Percentiles rank a stretch among this genome's conserved stretches.
Conservation (phyloP, 2,329 filamentous ascomycete species). For the Claviceps citrina region DNA sequence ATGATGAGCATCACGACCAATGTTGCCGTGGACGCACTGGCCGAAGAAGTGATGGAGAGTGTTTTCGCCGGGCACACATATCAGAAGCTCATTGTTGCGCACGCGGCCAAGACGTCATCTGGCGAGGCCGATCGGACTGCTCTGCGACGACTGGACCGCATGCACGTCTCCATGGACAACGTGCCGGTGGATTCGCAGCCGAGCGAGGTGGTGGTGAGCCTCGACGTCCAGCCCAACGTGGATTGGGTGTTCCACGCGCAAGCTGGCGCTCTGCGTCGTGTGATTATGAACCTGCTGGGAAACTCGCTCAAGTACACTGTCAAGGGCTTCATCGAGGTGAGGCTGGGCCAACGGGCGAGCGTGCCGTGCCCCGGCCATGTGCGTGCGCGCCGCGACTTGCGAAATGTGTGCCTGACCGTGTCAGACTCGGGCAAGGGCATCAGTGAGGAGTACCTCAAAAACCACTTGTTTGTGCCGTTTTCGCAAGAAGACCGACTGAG, state of each 20-base stretch:
- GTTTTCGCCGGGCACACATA: constrained; percentile 31
- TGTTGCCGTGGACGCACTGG: constrained; percentile 23
- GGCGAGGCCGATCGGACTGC: constrained; percentile 4
- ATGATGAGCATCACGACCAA: constrained; percentile 9
- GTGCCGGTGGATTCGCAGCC: constrained; percentile 7
- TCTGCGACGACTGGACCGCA: constrained; percentile 14
- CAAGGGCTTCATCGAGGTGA: constrained; percentile 14
- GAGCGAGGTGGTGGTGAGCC: constrained; percentile 14
- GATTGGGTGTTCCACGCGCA: constrained; percentile 43
- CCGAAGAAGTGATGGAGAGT: constrained; percentile 32
- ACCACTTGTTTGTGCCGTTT: constrained; percentile 47
- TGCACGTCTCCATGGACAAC: constrained; percentile 26
- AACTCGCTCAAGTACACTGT: constrained; percentile 48
- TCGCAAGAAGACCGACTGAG: constrained; percentile 46
- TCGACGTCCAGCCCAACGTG: constrained; percentile 30
- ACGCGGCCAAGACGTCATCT: constrained; percentile 1
- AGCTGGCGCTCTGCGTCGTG: constrained; percentile 33
- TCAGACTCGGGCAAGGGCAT: constrained; percentile 53
- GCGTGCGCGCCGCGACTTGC: constrained; percentile 3
- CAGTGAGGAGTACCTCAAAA: constrained; percentile 42
- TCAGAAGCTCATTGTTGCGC: constrained; percentile 12
- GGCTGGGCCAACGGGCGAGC: constrained; percentile 13
- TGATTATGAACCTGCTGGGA: constrained; percentile 48
- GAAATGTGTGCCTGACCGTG: constrained; percentile 28
- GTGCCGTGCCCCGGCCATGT: background rate